Evolutionary conservation across 2,329 filamentous ascomycete species (phyloP), one percentile per base, ranked within the genome.

Genomic region (Ceratocystis cubensis): DNA sequence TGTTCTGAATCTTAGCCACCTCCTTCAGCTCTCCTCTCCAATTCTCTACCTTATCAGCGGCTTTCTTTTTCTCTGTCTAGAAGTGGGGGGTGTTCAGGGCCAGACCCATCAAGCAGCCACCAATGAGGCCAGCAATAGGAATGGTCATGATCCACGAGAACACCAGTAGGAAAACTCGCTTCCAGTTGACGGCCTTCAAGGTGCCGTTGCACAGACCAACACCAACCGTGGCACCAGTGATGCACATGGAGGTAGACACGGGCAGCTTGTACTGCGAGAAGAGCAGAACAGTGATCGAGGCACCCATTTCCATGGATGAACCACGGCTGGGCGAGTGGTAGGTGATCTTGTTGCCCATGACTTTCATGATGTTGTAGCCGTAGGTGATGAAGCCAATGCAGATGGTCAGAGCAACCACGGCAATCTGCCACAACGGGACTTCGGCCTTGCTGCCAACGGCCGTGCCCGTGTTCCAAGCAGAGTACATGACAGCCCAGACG

Each of bases 331-430:
- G 80, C 25, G 79, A 81, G 76, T 88, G 86, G 75, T 88, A 88
- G 67, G 87, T 89, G 74, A 89, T 85, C 76, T 88, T 88, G 80
- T 91, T 91, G 65, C 88, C 88, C 87, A 91, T 90, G 75, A 88
- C 85, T 78, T 88, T 89, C 87, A 91, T 91, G 77, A 91, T 91
- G 79, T 91, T 90, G 78, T 90, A 91, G 8, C 88, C 88, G 71
- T 90, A 91, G 15, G 87, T 90, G 72, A 86, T 79, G 67, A 91
- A 80, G 70, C 88, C 88, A 53, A 85, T 69, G 61, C 81, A 88
- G 72, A 90, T 85, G 48, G 79, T 83, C 1, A 79, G 74, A 30
- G 84, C 80, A 13, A 88, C 77, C 20, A 91, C 86, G 63, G 85
- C 88, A 65, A 92, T 81, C 75, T 91, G 88, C 89, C 89, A 93